Base-by-base conservation (phyloP, 371 early-diverging fungal species). In the Haplosporangium sp. region DNA sequence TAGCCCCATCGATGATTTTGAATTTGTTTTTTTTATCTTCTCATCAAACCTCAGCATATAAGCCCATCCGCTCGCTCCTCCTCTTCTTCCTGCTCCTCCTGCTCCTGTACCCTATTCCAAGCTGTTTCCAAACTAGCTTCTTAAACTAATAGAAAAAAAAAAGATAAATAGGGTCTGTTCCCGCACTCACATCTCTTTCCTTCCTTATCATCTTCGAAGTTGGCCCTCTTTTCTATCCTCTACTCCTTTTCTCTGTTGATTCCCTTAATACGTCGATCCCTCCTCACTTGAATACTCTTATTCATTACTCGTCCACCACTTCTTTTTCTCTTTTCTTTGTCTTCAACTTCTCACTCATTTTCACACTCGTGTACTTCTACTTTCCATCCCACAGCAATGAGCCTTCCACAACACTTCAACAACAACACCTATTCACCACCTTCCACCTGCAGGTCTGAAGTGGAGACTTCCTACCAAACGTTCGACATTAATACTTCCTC, bases 391-490 rank as follows among this genome's bases (percentile, higher is more conserved):
- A 29, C 29, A 29, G 29, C 10, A 38, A 36, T 56, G 18, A 38
- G 36, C 41, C 41, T 37, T 37, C 41, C 41, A n/a, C 38, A 18
- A 37, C 56, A 40, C 13, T 40, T 46, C 46, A 58, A 29, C 36
- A 43, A 42, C 14, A 42, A 8, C 40, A 1, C 16, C 40, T 64
- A 42, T 21, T 38, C 64, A 3, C 38, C 56, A 64, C 48, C 64
- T 36, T 55, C 64, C 11, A 64, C 47, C 16, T 64, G 64, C 46
- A 42, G 64, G 5, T 29, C 64, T 54, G 43, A 62, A 18, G 55
- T 45, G 47, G 64, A 55, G 9, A 36, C 56, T 16, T 40, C 64
- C 14, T 64, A 37, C 10, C 60, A 59, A 12, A 47, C 36, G 12
- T 45, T 47, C 45, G 60, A 59, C 47, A 29, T 45, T 16, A 7